phyloP scores from a whole-genome alignment of 306 rosid species.

The Sechiopsis laciniata region DNA sequence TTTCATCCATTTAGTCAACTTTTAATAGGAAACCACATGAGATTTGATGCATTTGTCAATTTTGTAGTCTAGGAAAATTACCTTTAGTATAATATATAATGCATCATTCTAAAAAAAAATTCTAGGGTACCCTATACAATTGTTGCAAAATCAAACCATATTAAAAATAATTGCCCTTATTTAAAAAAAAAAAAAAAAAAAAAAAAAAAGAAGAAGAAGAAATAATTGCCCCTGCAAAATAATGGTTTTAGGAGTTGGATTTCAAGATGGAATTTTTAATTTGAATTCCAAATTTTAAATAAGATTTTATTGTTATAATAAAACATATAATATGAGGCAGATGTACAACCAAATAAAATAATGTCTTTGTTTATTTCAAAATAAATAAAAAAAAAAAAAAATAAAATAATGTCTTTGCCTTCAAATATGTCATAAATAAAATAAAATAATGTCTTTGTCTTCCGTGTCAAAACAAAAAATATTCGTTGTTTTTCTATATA shows the following conservation, averaged over 20 bases:
- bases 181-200: too few species aligned
- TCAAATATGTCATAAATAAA: too few species aligned
- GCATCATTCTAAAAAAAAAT: neutral
- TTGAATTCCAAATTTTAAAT: neutral
- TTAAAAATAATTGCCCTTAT: neutral
- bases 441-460: too few species aligned
- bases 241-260: neutral
- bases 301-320: too few species aligned
- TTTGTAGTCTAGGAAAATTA: neutral
- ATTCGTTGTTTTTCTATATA: too few species aligned
- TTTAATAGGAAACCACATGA: constrained; percentile 2
- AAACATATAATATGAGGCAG: too few species aligned
- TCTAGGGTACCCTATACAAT: neutral
- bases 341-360: too few species aligned
- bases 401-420: too few species aligned
- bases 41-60: constrained; percentile 4
- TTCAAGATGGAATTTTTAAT: neutral
- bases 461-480: too few species aligned
- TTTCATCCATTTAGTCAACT: neutral
- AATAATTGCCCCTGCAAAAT: neutral
- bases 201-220: too few species aligned
- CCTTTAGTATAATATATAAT: neutral
- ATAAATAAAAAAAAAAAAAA: too few species aligned
- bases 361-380: too few species aligned
- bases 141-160: neutral